Evolutionary conservation across 2,329 filamentous ascomycete species (phyloP), one percentile per base, ranked within the genome.

Genomic region (Neofusicoccum umdonicola): DNA sequence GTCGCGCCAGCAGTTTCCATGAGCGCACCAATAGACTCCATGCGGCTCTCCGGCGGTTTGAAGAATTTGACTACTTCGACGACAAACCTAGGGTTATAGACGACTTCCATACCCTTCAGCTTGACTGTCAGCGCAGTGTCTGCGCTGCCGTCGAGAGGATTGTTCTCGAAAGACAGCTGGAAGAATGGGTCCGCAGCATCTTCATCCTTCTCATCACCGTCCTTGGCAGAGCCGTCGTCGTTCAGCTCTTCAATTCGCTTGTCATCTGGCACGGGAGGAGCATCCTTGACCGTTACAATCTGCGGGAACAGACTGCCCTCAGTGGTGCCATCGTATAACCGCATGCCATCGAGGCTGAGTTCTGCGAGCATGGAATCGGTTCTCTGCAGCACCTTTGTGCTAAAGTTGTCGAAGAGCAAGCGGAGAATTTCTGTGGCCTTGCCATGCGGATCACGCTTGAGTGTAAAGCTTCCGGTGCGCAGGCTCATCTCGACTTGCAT

Each of bases 1-100:
- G 95, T 99, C 1, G 94, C 94, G 27, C 95, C 93, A 4, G 95
- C 95, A 52, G 90, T 92, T 77, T 99, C 96, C 88, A 99, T 92
- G 64, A 99, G 84, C 1, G 95, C 96, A 12, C 88, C 90, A 70
- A 99, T 97, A 9, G 95, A 99, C 74, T 99, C 95, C 93, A 99
- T 97, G 74, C 99, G 96, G 58, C 93, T 86, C 76, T 97, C 93
- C 0, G 95, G 96, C 0, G 95, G 95, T 67, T 94, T 90, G 82
- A 99, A 99, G 81, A 99, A 99, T 70, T 93, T 92, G 62, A 90
- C 92, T 44, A 98, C 88, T 56, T 95, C 93, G 5, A 97, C 88
- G 0, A 98, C 84, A 69, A 98, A 96, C 68, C 89, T 91, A 0
- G 96, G 95, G 71, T 99, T 99, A 85, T 97, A 99, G 27, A 99